phyloP scores from a whole-genome alignment of 306 rosid species.

The Corylus heterophylla region DNA sequence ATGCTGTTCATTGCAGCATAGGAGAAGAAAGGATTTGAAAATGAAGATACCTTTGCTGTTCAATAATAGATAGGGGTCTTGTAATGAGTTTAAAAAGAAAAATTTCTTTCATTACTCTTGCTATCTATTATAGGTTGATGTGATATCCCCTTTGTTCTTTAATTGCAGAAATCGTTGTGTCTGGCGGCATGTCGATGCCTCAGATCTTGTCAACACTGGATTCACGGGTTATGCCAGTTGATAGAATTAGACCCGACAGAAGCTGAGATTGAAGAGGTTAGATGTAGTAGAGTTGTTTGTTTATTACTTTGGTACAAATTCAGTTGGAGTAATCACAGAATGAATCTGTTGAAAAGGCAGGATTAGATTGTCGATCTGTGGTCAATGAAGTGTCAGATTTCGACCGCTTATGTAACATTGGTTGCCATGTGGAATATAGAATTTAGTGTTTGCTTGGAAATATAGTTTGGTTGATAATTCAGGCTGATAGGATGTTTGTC shows the following conservation, averaged over 20 bases:
- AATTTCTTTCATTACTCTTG: neutral
- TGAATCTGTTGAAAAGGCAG: slow-evolving; percentile 24
- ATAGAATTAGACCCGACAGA: slow-evolving; percentile 50
- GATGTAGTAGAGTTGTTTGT: slow-evolving; percentile 25
- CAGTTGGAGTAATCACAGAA: slow-evolving; percentile 33
- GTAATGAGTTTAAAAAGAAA: neutral
- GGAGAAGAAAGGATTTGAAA: neutral
- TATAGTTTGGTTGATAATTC: slow-evolving; percentile 11
- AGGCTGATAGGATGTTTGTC: slow-evolving; percentile 26
- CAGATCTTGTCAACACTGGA: slow-evolving; percentile 68
- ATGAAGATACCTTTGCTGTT: neutral
- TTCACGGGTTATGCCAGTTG: slow-evolving; percentile 43
- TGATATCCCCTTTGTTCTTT: slow-evolving; percentile 16
- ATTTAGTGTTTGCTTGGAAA: slow-evolving; percentile 38
- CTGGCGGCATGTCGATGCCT: slow-evolving; percentile 98
- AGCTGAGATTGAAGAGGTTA: slow-evolving; percentile 45
- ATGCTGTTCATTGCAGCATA: neutral
- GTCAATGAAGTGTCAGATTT: slow-evolving; percentile 28
- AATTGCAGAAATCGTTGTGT: slow-evolving; percentile 84
- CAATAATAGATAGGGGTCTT: slow-evolving; percentile 6
- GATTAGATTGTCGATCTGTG: slow-evolving; percentile 23
- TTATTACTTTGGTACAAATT: slow-evolving; percentile 29
- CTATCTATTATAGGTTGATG: neutral
- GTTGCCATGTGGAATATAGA: slow-evolving; percentile 50
- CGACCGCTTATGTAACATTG: slow-evolving; percentile 47